Conservation (phyloP, 306 rosid genomes). For the Vigna trinervia region DNA sequence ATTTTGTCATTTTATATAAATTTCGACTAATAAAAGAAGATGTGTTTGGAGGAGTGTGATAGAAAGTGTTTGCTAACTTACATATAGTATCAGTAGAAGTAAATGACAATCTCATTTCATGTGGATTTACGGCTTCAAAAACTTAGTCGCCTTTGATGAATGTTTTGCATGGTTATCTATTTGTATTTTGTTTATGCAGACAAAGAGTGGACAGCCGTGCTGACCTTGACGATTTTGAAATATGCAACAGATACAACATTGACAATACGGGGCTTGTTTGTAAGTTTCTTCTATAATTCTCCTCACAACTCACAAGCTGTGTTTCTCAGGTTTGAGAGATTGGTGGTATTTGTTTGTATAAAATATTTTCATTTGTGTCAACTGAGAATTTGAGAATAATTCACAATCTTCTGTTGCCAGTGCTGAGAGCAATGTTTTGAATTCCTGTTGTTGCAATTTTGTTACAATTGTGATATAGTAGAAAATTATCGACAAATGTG, state of each 20-base stretch:
- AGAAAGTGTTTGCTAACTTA: neutral
- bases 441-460: neutral
- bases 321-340: neutral
- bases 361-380: neutral
- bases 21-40: neutral
- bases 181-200: slow-evolving; percentile 55
- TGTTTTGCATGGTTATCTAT: neutral
- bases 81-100: slow-evolving; percentile 22
- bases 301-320: slow-evolving; percentile 6
- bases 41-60: neutral
- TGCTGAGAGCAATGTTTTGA: neutral
- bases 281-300: slow-evolving; percentile 54
- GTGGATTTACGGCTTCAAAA: slow-evolving; percentile 10
- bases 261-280: slow-evolving; percentile 96
- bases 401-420: slow-evolving; percentile 20
- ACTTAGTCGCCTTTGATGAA: slow-evolving; percentile 13
- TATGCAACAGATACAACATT: slow-evolving; percentile 76
- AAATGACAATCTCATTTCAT: slow-evolving; percentile 19
- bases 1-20: neutral
- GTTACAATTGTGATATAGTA: neutral
- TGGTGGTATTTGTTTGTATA: slow-evolving; percentile 25
- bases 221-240: slow-evolving; percentile 76
- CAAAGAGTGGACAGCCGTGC: slow-evolving; percentile 72
- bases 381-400: neutral
- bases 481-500: neutral